Conservation (phyloP, 2,329 filamentous ascomycete genomes). For the Colletotrichum tanaceti region DNA sequence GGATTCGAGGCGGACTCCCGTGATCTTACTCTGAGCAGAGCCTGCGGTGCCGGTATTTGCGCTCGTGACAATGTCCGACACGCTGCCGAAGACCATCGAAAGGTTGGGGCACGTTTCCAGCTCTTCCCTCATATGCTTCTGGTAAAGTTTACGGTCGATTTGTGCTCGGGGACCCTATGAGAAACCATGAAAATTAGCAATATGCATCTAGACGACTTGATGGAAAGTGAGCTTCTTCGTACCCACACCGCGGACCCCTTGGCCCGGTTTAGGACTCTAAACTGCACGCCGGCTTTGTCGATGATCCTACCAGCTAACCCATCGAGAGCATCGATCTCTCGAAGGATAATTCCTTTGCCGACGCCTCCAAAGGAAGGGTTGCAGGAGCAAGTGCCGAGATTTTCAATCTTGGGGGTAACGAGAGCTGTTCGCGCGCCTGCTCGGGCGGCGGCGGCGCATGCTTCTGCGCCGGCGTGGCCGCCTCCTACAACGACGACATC, state of each 20-base stretch:
- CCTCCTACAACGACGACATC: conserved; percentile 97
- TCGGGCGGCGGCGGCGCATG: conserved; percentile 89
- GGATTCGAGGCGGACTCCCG: conserved; percentile 86
- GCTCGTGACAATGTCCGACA: conserved; percentile 88
- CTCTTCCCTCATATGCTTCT: conserved; percentile 90
- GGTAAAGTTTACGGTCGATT: conserved; percentile 91
- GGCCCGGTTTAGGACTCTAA: conserved; percentile 85
- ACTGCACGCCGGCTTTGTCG: conserved; percentile 95
- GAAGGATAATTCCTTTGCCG: conserved; percentile 94
- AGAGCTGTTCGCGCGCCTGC: conserved; percentile 89
- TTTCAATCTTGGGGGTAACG: conserved; percentile 87
- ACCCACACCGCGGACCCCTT: conserved; percentile 96
- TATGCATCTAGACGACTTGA: neutral
- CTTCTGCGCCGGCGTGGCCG: conserved; percentile 95
- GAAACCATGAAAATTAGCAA: neutral
- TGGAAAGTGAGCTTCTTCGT: conserved; percentile 41
- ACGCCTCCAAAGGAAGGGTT: conserved; percentile 99
- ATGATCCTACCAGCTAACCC: conserved; percentile 89
- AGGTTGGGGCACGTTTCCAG: conserved; percentile 82
- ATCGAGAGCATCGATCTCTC: conserved; percentile 94
- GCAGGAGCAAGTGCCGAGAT: conserved; percentile 94
- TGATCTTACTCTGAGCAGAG: conserved; percentile 66
- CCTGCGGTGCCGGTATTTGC: conserved; percentile 59
- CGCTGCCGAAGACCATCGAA: conserved; percentile 84
- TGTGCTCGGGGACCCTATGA: conserved; percentile 85